phyloP scores from a whole-genome alignment of 2,329 filamentous ascomycete species.

The Apiospora rasikravindrae region DNA sequence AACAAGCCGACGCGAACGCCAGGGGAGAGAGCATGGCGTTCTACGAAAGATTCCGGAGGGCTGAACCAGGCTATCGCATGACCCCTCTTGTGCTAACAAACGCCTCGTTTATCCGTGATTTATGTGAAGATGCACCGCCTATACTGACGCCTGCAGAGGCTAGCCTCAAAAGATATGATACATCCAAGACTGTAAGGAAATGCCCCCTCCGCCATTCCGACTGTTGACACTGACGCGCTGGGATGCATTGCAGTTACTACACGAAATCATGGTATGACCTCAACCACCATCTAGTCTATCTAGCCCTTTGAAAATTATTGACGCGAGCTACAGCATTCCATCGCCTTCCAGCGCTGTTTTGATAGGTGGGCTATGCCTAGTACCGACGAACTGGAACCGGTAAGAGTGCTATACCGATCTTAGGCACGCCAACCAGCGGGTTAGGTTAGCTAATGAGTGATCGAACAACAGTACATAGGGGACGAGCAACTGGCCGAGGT shows the following conservation, averaged over 20 bases:
- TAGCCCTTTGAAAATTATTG: neutral
- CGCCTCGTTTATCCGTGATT: neutral
- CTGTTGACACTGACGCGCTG: neutral
- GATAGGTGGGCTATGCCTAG: neutral
- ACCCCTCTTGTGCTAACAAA: neutral
- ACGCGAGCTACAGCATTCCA: neutral
- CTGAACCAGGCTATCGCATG: neutral
- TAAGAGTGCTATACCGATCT: neutral
- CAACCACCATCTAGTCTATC: neutral
- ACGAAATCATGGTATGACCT: neutral
- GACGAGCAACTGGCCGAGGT: neutral
- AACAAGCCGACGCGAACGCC: neutral
- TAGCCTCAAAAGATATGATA: neutral
- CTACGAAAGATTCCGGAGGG: rapidly evolving
- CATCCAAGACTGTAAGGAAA: neutral
- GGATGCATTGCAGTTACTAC: neutral
- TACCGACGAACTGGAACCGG: neutral
- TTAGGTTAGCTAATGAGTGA: neutral
- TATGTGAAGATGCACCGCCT: neutral
- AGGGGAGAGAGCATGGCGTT: too few species aligned
- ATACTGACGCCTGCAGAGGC: neutral
- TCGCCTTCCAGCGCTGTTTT: neutral
- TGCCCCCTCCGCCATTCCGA: neutral
- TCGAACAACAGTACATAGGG: neutral
- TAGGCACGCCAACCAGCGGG: neutral